Evolutionary conservation across 139 green algal genomes (phyloP).

Genomic region (Picochlorum sp.): DNA sequence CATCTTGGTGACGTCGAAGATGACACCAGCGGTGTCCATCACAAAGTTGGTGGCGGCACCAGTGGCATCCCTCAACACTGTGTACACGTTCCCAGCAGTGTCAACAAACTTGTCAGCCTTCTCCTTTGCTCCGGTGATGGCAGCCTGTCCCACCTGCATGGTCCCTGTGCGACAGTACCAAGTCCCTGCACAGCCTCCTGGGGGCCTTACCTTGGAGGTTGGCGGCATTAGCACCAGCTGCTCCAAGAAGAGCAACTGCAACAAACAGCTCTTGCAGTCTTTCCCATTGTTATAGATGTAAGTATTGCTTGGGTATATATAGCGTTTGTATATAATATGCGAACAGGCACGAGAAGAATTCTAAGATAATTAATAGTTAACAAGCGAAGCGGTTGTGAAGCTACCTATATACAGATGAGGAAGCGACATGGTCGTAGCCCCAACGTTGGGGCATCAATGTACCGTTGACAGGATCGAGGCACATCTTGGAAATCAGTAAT

Average conservation of each 20-base stretch:
- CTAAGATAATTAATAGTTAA: no score
- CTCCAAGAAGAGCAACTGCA: neutral
- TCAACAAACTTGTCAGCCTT: slow-evolving; percentile 1
- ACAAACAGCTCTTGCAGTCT: neutral
- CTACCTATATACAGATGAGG: no score
- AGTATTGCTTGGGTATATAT: neutral
- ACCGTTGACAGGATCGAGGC: no score
- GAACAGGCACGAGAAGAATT: no score
- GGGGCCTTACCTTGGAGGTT: neutral
- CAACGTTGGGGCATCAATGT: no score
- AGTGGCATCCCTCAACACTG: neutral
- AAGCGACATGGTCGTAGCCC: no score
- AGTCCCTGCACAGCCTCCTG: neutral
- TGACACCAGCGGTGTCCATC: neutral
- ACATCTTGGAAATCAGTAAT: no score
- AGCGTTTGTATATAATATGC: no score
- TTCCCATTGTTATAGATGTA: neutral
- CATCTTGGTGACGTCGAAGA: slow-evolving; percentile 1
- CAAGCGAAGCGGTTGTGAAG: no score
- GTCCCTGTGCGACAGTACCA: neutral
- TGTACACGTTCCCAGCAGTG: neutral
- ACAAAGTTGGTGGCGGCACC: neutral
- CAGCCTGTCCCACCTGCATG: neutral
- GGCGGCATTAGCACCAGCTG: neutral
- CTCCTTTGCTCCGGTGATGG: neutral